These are phyloP conservation scores for Kodamaea jinghongensis DNA, from an alignment of 805 yeast genomes.

Conservation along the genomic window DNA sequence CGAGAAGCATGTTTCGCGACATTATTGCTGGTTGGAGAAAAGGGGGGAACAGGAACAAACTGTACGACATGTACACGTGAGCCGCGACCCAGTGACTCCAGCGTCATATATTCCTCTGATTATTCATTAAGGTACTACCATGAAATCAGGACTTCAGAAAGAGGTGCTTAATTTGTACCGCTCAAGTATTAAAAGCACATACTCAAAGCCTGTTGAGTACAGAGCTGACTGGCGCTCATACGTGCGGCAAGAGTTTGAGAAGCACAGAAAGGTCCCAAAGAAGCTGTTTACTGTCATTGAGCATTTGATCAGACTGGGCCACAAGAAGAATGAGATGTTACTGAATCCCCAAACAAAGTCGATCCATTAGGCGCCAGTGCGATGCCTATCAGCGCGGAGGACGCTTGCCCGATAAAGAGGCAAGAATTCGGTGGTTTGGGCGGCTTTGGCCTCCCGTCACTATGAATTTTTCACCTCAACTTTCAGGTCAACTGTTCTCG, in stretches of 20 bases:
- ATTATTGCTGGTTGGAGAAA: background rate
- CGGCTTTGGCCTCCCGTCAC: no score
- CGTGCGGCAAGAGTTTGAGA: conserved; percentile 61
- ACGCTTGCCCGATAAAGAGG: no score
- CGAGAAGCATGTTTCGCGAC: background rate
- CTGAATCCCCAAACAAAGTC: conserved; percentile 70
- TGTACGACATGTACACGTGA: no score
- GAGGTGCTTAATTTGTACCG: conserved; percentile 52
- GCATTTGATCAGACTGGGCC: conserved; percentile 75
- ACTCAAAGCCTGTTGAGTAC: conserved; percentile 47
- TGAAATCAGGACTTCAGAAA: conserved; percentile 43
- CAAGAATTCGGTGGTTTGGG: no score
- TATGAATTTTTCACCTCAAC: no score
- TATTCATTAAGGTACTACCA: no score
- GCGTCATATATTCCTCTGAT: no score
- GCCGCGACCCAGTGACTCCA: no score
- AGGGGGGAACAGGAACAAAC: background rate
- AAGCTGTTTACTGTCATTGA: conserved; percentile 85
- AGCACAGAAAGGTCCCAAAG: conserved; percentile 56
- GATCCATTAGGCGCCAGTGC: conserved; percentile 47
- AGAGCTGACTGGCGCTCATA: conserved; percentile 43
- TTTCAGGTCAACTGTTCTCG: no score
- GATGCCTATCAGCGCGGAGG: background rate
- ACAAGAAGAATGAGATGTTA: conserved; percentile 67
- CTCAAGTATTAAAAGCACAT: conserved; percentile 43